A percentile compares a stretch with the other conserved stretches of the same genome.
phyloP scores from a whole-genome alignment of 768 basidiomycete genomes.

The Peribolospora kevripleyi region DNA sequence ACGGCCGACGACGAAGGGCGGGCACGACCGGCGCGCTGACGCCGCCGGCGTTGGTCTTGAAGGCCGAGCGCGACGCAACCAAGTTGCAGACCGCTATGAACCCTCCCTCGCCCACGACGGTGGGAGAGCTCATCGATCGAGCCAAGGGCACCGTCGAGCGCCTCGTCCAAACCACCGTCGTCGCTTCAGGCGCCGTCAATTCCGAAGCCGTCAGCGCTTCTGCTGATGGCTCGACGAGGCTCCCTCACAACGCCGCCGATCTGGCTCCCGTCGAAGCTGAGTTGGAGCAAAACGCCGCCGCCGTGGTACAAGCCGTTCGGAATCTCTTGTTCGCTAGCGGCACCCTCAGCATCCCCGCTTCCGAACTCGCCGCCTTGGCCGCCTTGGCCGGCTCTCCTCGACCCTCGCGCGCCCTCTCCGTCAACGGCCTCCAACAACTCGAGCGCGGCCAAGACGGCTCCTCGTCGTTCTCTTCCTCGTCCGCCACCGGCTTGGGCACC shows the following conservation, averaged over 20 bases:
- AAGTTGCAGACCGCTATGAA: no score
- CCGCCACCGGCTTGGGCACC: constrained; percentile 8
- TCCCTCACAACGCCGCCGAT: no score
- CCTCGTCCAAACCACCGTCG: background rate
- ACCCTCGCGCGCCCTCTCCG: no score
- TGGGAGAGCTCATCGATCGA: no score
- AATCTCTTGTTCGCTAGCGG: constrained; percentile 16
- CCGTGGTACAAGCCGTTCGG: constrained; percentile 13
- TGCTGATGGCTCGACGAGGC: background rate
- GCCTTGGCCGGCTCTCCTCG: no score
- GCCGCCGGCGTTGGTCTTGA: no score
- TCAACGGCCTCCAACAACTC: no score
- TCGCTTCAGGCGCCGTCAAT: background rate
- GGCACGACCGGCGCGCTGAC: no score
- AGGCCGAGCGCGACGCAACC: no score
- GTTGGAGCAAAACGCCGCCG: constrained; percentile 5
- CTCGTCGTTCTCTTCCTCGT: constrained; percentile 12
- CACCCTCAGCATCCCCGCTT: no score
- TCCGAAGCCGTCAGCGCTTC: background rate
- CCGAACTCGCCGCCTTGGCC: no score
- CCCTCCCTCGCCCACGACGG: background rate
- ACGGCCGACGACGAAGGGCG: background rate
- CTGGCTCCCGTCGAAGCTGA: background rate
- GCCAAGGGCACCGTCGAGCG: background rate
- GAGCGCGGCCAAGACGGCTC: background rate